Base-by-base conservation (phyloP, 2,329 filamentous ascomycete genomes). In the Colletotrichum sp. region DNA sequence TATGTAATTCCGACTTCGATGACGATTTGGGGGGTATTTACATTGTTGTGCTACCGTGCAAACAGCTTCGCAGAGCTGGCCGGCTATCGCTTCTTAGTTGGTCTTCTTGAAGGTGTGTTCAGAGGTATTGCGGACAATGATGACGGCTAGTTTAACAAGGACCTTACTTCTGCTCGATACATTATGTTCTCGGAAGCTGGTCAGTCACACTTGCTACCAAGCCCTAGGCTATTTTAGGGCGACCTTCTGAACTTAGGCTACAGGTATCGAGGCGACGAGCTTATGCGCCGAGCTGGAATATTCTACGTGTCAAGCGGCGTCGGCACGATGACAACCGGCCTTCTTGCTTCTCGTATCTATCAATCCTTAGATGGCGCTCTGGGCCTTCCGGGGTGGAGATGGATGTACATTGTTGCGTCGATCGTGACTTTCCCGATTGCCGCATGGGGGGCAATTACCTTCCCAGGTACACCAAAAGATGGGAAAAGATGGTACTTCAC, bases 371-470 rank as follows among this genome's bases (percentile, higher is more conserved):
- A 71, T 34, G 68, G 58, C 15, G 21, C 55, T 32, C 12, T 71
- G 21, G 68, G 58, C 7, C 57, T 64, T 32, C 26, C 55, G 28
- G 68, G 68, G 3, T 71, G 68, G 68, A 34, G 68, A 16, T 71
- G 68, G 68, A 64, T 65, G 68, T 71, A 71, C 58, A 43, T 71
- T 24, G 26, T 71, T 12, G 68, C 57, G 9, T 61, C 68, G 6
- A 18, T 28, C 13, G 24, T 71, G 30, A 71, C 68, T 21, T 71
- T 71, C 24, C 68, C 58, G 3, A 57, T 71, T 30, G 68, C 68
- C 18, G 30, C 38, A 6, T 71, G 68, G 68, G 68, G 68, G 12
- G 28, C 10, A n/a, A n/a, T 63, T 15, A 63, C 30, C 57, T 32
- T 71, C 15, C 68, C 68, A 18, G 58, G 68, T 10, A 64, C 68